phyloP scores from a whole-genome alignment of 2,329 filamentous ascomycete species.

The Onygenales sp. region DNA sequence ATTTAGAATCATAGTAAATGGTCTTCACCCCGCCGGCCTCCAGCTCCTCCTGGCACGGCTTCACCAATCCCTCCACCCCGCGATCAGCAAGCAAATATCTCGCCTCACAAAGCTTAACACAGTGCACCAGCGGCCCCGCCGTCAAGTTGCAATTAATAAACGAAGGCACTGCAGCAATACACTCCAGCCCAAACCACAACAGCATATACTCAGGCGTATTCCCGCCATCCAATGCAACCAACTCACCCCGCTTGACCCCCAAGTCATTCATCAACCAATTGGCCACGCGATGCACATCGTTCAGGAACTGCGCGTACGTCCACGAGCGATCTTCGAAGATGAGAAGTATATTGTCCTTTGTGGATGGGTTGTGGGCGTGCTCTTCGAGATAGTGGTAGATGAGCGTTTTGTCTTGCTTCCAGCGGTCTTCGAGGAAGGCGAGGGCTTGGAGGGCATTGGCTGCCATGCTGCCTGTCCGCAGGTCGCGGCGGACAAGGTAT shows the following conservation, averaged over 20 bases:
- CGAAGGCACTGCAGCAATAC: conserved; percentile 36
- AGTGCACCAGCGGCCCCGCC: conserved; percentile 22
- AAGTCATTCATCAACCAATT: conserved; percentile 2
- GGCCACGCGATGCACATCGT: neutral
- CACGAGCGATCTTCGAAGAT: conserved; percentile 1
- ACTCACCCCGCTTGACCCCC: conserved; percentile 20
- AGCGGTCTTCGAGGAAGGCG: neutral
- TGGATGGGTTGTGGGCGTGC: neutral
- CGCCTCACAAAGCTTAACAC: neutral
- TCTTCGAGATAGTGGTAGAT: conserved; percentile 1
- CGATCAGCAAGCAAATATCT: neutral
- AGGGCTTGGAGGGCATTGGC: neutral
- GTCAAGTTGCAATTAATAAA: conserved; percentile 40
- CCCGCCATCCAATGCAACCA: conserved; percentile 39
- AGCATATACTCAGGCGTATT: conserved; percentile 43
- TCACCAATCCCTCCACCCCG: conserved; percentile 34
- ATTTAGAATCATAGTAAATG: conserved; percentile 1
- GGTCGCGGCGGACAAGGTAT: neutral
- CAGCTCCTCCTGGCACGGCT: conserved; percentile 35
- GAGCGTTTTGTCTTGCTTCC: conserved; percentile 3
- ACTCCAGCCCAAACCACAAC: conserved; percentile 34
- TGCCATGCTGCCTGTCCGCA: neutral
- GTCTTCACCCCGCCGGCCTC: conserved; percentile 11
- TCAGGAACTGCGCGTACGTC: conserved; percentile 1
- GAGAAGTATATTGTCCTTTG: neutral